A percentile compares a stretch with the other conserved stretches of the same genome.
Conservation (phyloP, 352 stramenopile genomes). For the Phytophthora pinifolia region DNA sequence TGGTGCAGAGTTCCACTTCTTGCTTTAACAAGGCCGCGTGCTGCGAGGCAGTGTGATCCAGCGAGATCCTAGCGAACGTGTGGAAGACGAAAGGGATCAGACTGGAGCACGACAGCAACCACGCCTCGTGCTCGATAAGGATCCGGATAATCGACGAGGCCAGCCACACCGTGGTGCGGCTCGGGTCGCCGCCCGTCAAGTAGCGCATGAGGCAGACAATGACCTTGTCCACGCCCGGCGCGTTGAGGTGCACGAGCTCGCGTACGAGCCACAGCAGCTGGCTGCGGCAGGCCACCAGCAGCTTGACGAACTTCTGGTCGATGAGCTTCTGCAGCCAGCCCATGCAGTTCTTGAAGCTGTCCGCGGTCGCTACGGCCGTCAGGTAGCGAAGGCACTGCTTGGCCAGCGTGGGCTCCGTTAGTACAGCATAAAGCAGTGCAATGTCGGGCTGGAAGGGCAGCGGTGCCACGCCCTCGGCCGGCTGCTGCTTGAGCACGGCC, state of each 20-base stretch:
- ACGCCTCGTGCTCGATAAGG: slow-evolving; percentile 76
- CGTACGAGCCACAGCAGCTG: slow-evolving; percentile 81
- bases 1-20: slow-evolving; percentile 76
- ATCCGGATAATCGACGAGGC: slow-evolving; percentile 78
- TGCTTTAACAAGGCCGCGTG: slow-evolving; percentile 73
- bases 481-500: slow-evolving; percentile 61
- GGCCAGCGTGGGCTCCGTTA: slow-evolving; percentile 65
- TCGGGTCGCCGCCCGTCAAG: slow-evolving; percentile 61
- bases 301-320: slow-evolving; percentile 79
- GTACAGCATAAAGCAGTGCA: slow-evolving; percentile 73
- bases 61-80: slow-evolving; percentile 69
- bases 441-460: slow-evolving; percentile 80
- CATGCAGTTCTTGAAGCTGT: slow-evolving; percentile 82
- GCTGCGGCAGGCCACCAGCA: slow-evolving; percentile 70
- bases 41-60: slow-evolving; percentile 55
- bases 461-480: slow-evolving; percentile 30
- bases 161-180: slow-evolving; percentile 74
- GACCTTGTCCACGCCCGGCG: slow-evolving; percentile 68
- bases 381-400: slow-evolving; percentile 83
- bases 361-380: slow-evolving; percentile 45
- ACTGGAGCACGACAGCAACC: slow-evolving; percentile 67
- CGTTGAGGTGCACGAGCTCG: slow-evolving; percentile 77
- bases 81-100: slow-evolving; percentile 85
- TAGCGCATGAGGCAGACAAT: slow-evolving; percentile 79
- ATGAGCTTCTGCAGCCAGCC: slow-evolving; percentile 81